Base-by-base conservation (phyloP, 257 asterid genomes). In the Paulownia fortunei region DNA sequence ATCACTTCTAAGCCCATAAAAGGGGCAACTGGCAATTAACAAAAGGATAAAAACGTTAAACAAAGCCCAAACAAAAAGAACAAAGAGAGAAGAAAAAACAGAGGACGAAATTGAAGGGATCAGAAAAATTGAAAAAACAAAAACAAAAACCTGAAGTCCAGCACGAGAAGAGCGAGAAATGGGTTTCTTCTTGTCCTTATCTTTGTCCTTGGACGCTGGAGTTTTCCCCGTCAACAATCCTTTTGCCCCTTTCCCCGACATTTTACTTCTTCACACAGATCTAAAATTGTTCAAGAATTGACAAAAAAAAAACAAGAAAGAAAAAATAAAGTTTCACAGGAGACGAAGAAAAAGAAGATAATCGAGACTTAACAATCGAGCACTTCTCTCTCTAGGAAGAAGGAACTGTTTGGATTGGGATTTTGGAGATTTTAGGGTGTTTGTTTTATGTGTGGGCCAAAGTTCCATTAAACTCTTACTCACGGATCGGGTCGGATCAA, bases 231-330 rank as follows among this genome's bases (percentile, higher is more conserved):
- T 80, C 77, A 83, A 27, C 80, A 82, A 52, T 4, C 89, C 89
- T 74, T 82, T 86, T 0, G 89, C 87, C 24, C 89, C 89, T 74
- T 86, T 86, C 30, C 89, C 89, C 78, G 89, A 86, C 89, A 86
- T 86, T 78, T 64, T 67, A n/a, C 60, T 52, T 47, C 36, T 34
- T 36, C 1, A 54, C 76, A 7, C 76, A 46, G 85, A 74, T 81
- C 82, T 69, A 70, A 8, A 10, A 59, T 46, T 19, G 10, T 68
- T 15, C 54, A 10, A 18, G 26, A 73, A 21, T 55, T 58, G 27
- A 73, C 66, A 67, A 71, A 34, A 27, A 54, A 2, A 19, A 1
- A 75, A 58, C 47, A 8, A 8, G 16, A 60, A 44, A 23, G 66
- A 58, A 61, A 63, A 71, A 54, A 9, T 21, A 19, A 56, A 51